These are phyloP conservation scores for Pythium graminicola DNA, from an alignment of 352 stramenopile species.

Conservation along the genomic window DNA sequence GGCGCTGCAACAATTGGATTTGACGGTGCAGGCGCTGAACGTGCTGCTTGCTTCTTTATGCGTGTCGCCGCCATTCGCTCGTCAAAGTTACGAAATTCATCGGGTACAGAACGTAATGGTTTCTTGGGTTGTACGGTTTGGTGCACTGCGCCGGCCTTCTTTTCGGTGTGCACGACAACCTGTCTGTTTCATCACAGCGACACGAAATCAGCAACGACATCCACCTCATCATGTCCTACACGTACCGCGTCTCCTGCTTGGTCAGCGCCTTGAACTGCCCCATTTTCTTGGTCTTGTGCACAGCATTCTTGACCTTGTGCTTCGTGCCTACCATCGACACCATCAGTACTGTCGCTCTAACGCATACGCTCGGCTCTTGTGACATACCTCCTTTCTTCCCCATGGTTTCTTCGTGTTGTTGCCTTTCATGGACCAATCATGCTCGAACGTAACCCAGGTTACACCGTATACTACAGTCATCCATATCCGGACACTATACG, in stretches of 20 bases:
- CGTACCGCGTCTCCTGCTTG: slow-evolving; percentile 54
- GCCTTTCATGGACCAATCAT: slow-evolving; percentile 2
- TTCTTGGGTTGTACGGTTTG: slow-evolving; percentile 29
- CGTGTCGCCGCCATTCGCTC: slow-evolving; percentile 45
- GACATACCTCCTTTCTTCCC: slow-evolving; percentile 41
- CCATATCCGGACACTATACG: slow-evolving; percentile 1
- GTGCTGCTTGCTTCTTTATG: slow-evolving; percentile 27
- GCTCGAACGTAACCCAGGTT: not conserved
- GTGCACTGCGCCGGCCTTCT: slow-evolving; percentile 27
- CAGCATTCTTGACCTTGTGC: slow-evolving; percentile 25
- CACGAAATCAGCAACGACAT: not conserved
- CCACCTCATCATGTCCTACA: not conserved
- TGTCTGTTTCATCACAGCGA: slow-evolving; percentile 19
- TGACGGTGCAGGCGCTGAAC: slow-evolving; percentile 12
- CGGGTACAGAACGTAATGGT: slow-evolving; percentile 22
- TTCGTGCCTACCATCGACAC: slow-evolving; percentile 28
- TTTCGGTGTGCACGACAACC: slow-evolving; percentile 32
- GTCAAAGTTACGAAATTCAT: slow-evolving; percentile 75
- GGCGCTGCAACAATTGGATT: slow-evolving; percentile 38
- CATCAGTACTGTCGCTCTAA: not conserved
- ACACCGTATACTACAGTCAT: slow-evolving; percentile 3
- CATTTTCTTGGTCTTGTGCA: slow-evolving; percentile 36
- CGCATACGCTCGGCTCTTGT: too few relatives aligned
- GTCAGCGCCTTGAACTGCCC: slow-evolving; percentile 63
- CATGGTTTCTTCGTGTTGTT: slow-evolving; percentile 20